phyloP scores from a whole-genome alignment of 345 rosid genomes.

The Physaria fendleri region DNA sequence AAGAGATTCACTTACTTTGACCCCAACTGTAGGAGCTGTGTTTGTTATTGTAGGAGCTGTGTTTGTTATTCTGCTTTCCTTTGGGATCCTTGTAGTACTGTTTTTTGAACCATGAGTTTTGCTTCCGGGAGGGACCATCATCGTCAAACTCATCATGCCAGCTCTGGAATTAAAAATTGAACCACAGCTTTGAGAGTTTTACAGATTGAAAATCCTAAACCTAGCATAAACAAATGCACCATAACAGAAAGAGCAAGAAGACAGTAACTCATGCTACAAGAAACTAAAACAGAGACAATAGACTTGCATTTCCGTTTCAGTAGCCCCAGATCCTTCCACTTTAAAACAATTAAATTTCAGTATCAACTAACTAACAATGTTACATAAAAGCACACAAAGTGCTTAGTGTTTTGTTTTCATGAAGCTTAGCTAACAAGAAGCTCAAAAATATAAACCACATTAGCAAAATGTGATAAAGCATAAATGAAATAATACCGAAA shows the following conservation, averaged over 20 bases:
- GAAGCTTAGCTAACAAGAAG: neutral
- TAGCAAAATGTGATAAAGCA: too few relatives aligned
- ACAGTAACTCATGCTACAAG: neutral
- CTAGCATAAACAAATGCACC: neutral
- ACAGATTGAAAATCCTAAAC: neutral
- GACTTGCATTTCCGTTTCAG: neutral
- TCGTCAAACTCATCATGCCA: slow-evolving; percentile 47
- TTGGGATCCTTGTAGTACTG: slow-evolving; percentile 39
- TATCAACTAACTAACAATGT: neutral
- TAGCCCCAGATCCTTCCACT: neutral
- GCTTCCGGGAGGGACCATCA: slow-evolving; percentile 34
- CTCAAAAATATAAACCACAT: neutral
- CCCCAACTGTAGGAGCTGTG: slow-evolving; percentile 30
- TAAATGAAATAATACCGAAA: slow-evolving; percentile 48
- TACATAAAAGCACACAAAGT: neutral
- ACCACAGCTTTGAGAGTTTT: neutral
- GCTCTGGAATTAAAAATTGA: slow-evolving; percentile 35
- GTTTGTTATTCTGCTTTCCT: slow-evolving; percentile 33
- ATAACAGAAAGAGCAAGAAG: neutral
- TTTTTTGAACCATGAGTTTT: slow-evolving; percentile 55
- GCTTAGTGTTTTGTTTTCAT: neutral
- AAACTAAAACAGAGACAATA: neutral
- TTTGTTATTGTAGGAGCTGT: slow-evolving; percentile 34
- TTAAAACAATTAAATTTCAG: neutral
- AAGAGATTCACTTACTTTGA: slow-evolving; percentile 48